Percentiles rank a stretch among this genome's conserved stretches.
phyloP scores from a whole-genome alignment of 192 early-diverging fungal genomes.

The Ramicandelaber brevisporus region DNA sequence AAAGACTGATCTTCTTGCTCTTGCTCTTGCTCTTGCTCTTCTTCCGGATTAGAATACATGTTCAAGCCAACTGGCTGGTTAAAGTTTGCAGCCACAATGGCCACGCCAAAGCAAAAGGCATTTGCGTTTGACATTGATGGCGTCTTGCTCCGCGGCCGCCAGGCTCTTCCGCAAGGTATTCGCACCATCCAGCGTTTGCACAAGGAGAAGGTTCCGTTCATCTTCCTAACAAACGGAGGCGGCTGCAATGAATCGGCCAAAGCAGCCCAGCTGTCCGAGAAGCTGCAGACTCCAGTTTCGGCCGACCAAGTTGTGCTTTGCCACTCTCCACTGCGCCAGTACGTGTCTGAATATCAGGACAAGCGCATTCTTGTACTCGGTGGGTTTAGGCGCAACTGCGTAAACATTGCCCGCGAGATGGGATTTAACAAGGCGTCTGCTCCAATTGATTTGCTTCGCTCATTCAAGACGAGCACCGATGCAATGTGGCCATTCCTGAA shows the following conservation, averaged over 20 bases:
- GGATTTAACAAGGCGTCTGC: slow-evolving; percentile 41
- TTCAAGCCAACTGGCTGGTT: too few species aligned
- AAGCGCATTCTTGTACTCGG: slow-evolving; percentile 51
- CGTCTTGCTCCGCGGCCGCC: slow-evolving; percentile 60
- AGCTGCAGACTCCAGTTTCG: slow-evolving; percentile 25
- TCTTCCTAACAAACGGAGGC: slow-evolving; percentile 74
- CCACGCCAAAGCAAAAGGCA: too few species aligned
- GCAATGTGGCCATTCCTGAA: slow-evolving; percentile 45
- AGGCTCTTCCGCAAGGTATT: slow-evolving; percentile 32
- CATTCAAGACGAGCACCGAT: slow-evolving; percentile 24
- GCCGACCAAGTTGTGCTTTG: slow-evolving; percentile 49
- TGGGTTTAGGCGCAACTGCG: slow-evolving; percentile 24
- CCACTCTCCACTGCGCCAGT: slow-evolving; percentile 60
- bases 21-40: too few species aligned
- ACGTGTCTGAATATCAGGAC: slow-evolving; percentile 29
- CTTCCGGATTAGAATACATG: too few species aligned
- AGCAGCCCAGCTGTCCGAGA: slow-evolving; percentile 31
- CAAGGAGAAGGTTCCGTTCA: slow-evolving; percentile 40
- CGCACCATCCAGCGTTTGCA: slow-evolving; percentile 36
- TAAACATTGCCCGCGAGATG: slow-evolving; percentile 32
- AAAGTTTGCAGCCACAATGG: too few species aligned
- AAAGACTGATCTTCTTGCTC: too few species aligned
- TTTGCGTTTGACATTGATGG: slow-evolving; percentile 69
- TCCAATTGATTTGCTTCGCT: slow-evolving; percentile 37
- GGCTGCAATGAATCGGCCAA: slow-evolving; percentile 50